phyloP scores from a whole-genome alignment of 306 rosid genomes.

The Quercus cerris region DNA sequence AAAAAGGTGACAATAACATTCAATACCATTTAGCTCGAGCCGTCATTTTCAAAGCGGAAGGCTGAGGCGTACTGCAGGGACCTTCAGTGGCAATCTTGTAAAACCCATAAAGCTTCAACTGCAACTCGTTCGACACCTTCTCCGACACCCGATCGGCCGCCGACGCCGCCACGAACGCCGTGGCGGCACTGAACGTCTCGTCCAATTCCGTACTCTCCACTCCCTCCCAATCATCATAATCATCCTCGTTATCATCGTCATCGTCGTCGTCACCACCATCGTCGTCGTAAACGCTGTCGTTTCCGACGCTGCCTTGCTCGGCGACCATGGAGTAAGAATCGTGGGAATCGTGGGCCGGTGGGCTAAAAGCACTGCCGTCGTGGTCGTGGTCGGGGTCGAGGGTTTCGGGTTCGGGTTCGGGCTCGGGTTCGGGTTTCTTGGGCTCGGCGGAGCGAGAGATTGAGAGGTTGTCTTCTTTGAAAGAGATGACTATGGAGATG shows the following conservation, averaged over 20 bases:
- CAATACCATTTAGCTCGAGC: constrained; percentile 96
- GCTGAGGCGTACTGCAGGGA: constrained; percentile 84
- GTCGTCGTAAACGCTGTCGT: constrained; percentile 45
- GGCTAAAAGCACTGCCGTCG: background rate
- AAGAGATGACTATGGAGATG: constrained; percentile 76
- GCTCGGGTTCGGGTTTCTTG: background rate
- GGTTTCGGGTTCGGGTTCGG: background rate
- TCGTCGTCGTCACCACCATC: constrained; percentile 52
- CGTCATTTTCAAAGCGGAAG: constrained; percentile 86
- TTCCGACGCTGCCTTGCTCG: constrained; percentile 84
- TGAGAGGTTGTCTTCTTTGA: constrained; percentile 77
- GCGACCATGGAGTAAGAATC: constrained; percentile 77
- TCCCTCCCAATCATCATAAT: constrained; percentile 96
- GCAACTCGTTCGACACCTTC: constrained; percentile 69
- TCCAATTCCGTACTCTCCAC: constrained; percentile 94
- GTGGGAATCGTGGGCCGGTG: background rate
- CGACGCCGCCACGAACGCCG: constrained; percentile 84
- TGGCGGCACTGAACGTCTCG: constrained; percentile 83
- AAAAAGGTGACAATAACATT: background rate
- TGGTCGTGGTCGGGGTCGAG: background rate
- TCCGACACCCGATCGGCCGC: constrained; percentile 89
- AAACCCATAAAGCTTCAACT: constrained; percentile 81
- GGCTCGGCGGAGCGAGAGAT: constrained; percentile 36
- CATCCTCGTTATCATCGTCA: constrained; percentile 19
- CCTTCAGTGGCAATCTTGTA: constrained; percentile 99